A percentile compares a stretch with the other conserved stretches of the same genome.
phyloP scores from a whole-genome alignment of 2,329 filamentous ascomycete species.

The Cadophora malorum region DNA sequence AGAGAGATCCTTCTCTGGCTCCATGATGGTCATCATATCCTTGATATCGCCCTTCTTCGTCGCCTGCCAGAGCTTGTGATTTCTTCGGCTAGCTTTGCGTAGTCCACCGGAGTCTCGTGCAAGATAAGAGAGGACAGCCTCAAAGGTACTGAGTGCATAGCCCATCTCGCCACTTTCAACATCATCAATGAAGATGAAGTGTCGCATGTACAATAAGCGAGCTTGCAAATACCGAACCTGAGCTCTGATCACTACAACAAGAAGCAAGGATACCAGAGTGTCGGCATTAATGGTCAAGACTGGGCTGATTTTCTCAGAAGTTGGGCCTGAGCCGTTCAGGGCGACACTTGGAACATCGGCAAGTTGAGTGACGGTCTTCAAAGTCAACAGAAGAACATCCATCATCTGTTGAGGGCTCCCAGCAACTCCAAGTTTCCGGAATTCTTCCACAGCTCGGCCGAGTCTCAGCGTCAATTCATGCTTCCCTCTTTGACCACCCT shows the following conservation, averaged over 20 bases:
- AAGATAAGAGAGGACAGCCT: constrained; percentile 90
- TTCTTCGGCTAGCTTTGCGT: constrained; percentile 83
- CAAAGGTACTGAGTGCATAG: constrained; percentile 94
- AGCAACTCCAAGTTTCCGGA: constrained; percentile 84
- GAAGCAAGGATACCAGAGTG: constrained; percentile 86
- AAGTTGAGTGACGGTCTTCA: constrained; percentile 81
- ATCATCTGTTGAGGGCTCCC: constrained; percentile 48
- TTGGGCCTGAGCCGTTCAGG: constrained; percentile 40
- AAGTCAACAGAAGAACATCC: constrained; percentile 50
- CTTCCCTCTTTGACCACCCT: constrained; percentile 79
- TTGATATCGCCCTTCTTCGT: constrained; percentile 77
- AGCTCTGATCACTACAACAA: constrained; percentile 91
- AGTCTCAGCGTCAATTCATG: constrained; percentile 80
- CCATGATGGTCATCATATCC: constrained; percentile 79
- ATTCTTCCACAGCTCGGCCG: constrained; percentile 81
- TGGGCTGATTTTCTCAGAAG: constrained; percentile 50
- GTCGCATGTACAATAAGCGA: constrained; percentile 90
- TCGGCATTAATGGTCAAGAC: constrained; percentile 78
- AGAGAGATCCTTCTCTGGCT: constrained; percentile 59
- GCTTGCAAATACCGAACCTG: constrained; percentile 88
- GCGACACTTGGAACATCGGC: constrained; percentile 55
- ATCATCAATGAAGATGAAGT: constrained; percentile 98
- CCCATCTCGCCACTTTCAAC: constrained; percentile 96
- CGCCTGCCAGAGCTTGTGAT: constrained; percentile 87
- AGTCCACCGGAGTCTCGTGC: constrained; percentile 81